A percentile compares a stretch with the other conserved stretches of the same genome.
These are phyloP conservation scores for Trichosporon faecale DNA, from an alignment of 1,284 basidiomycete species.

Conservation along the genomic window DNA sequence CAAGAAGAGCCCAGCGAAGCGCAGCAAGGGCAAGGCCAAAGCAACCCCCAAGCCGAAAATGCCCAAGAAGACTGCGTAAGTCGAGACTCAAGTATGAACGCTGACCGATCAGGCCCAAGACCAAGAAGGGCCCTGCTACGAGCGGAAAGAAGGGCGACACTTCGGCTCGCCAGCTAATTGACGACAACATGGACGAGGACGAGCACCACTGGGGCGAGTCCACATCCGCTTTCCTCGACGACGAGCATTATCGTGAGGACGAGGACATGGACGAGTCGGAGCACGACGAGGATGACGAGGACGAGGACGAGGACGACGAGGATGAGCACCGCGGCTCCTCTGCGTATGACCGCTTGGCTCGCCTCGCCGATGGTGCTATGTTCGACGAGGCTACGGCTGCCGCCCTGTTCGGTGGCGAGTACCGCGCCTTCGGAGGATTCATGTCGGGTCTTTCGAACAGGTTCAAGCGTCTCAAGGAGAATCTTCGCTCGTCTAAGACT, in stretches of 20 bases:
- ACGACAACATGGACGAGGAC: constrained; percentile 64
- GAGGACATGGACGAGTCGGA: constrained; percentile 70
- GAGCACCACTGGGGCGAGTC: constrained; percentile 43
- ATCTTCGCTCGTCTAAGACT: constrained; percentile 77
- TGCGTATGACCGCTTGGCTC: constrained; percentile 43
- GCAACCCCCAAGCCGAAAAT: constrained; percentile 36
- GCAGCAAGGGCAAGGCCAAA: constrained; percentile 36
- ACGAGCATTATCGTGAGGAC: constrained; percentile 61
- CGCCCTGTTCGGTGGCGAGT: constrained; percentile 59
- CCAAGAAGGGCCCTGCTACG: constrained; percentile 31
- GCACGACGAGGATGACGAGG: constrained; percentile 44
- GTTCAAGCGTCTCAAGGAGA: constrained; percentile 82
- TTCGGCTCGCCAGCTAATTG: constrained; percentile 58
- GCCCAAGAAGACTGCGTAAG: constrained; percentile 43
- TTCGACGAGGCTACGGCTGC: constrained; percentile 71
- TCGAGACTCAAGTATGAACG: neutral
- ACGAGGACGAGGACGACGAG: constrained; percentile 37
- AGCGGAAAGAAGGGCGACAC: constrained; percentile 44
- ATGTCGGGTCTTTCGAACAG: constrained; percentile 80
- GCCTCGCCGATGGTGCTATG: constrained; percentile 55
- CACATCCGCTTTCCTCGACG: constrained; percentile 29
- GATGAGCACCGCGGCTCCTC: constrained; percentile 35
- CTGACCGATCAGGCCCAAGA: constrained; percentile 30
- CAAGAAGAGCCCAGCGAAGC: constrained; percentile 21
- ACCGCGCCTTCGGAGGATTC: constrained; percentile 69